A percentile compares a stretch with the other conserved stretches of the same genome.
Evolutionary conservation across 345 rosid species (phyloP).

Genomic region (Erodium maritimum): DNA sequence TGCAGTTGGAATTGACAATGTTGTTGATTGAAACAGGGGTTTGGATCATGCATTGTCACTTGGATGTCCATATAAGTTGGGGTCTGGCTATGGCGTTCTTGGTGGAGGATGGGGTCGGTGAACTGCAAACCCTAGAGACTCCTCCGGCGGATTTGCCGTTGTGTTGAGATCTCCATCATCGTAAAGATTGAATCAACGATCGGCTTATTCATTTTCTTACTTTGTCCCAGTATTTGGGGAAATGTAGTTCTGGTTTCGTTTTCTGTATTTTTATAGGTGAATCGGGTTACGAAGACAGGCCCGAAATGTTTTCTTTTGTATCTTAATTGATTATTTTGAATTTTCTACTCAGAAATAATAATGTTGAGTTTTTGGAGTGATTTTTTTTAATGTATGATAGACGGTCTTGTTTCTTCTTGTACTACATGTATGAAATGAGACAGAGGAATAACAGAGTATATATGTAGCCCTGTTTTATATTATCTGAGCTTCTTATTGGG

Average conservation of each 20-base stretch:
- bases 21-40: no score
- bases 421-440: no score
- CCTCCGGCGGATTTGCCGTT: constrained; percentile 66
- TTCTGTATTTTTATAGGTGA: not conserved
- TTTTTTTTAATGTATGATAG: no score
- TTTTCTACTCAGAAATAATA: no score
- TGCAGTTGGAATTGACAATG: no score
- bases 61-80: constrained; percentile 89
- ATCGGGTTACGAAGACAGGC: not conserved
- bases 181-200: not conserved
- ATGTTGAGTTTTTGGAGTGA: no score
- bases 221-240: not conserved
- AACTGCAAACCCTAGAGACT: constrained; percentile 40
- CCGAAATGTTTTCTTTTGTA: not conserved
- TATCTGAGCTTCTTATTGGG: not conserved
- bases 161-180: constrained; percentile 22
- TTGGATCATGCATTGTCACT: constrained; percentile 91
- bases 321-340: no score
- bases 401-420: no score
- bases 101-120: constrained; percentile 66
- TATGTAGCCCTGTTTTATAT: no score
- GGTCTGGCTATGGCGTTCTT: constrained; percentile 80
- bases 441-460: no score
- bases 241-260: not conserved
- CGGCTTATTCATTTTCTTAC: not conserved